Evolutionary conservation across 257 asterid genomes (phyloP), one percentile per base, ranked within the genome.

Genomic region (Solanum pinnatisectum): DNA sequence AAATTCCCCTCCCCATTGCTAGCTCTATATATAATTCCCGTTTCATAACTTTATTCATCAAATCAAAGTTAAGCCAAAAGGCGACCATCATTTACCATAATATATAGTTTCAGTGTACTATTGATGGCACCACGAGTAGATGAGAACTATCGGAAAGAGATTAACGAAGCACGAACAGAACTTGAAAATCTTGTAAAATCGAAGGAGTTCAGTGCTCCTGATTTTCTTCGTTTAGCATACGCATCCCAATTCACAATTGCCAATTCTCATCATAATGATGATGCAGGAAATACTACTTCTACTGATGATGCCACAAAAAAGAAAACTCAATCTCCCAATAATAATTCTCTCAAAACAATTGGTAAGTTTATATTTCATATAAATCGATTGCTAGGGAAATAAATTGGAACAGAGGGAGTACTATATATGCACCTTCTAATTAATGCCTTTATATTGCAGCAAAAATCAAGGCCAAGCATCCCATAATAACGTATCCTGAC

Each of bases 181-280:
- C 95, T 96, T 32, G 93, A 42, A 56, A 18, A 56, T 18, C 93
- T 95, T 87, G 93, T 14, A 6, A 13, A 94, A 87, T 91, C 90
- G 39, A 60, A 90, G 92, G 91, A 89, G 42, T 82, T 3, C n/a
- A 94, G 94, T 63, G 98, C 98, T 39, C 95, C 94, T 3, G 90
- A 94, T 84, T 91, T 96, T 94, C 98, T 96, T 86, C 98, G 98
- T 18, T 90, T 94, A 91, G 98, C 98, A 92, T 96, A 93, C 85
- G 49, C 12, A 74, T 81, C 27, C 11, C 70, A 82, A 82, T 82
- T 39, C 60, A 7, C 76, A 15, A 52, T 18, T 30, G 13, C 37
- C 35, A 63, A 27, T 18, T 18, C 67, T 56, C 71, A 9, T 67
- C 60, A 70, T n/a, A 0, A 10, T 25, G 6, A 94, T 67, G 95